Evolutionary conservation across 1,284 basidiomycete species (phyloP).

Genomic region (Leccinum pachyderme): DNA sequence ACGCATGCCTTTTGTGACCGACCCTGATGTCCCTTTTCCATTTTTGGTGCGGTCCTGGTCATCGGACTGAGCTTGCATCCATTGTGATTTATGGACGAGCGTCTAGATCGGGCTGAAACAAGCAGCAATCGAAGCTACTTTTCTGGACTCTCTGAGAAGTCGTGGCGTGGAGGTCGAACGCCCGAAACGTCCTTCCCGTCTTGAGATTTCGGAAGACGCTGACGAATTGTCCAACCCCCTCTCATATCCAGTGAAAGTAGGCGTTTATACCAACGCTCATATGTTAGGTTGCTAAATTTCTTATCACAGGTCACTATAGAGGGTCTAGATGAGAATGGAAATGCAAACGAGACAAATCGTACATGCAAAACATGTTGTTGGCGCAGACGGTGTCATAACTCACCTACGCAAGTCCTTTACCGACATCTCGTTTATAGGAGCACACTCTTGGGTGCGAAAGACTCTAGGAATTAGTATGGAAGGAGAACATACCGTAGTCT

Average conservation of each 20-base stretch:
- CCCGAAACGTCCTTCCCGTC: neutral
- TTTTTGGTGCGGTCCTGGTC: neutral
- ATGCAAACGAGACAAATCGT: neutral
- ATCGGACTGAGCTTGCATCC: neutral
- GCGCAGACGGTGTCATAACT: neutral
- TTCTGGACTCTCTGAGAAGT: neutral
- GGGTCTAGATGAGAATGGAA: neutral
- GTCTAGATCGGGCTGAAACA: neutral
- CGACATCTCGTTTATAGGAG: neutral
- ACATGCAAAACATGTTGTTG: neutral
- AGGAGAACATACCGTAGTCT: neutral
- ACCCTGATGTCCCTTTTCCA: neutral
- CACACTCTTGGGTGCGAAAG: neutral
- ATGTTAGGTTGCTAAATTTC: neutral
- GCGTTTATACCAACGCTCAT: neutral
- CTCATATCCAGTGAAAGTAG: neutral
- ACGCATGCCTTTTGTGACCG: neutral
- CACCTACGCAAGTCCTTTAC: neutral
- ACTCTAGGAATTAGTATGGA: neutral
- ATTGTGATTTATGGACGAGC: neutral
- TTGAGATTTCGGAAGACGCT: neutral
- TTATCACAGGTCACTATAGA: neutral
- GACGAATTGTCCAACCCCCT: neutral
- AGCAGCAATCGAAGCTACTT: neutral
- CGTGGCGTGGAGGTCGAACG: neutral